Evolutionary conservation across 2,329 filamentous ascomycete species (phyloP), one percentile per base, ranked within the genome.

Genomic region (Fusarium devonianum): DNA sequence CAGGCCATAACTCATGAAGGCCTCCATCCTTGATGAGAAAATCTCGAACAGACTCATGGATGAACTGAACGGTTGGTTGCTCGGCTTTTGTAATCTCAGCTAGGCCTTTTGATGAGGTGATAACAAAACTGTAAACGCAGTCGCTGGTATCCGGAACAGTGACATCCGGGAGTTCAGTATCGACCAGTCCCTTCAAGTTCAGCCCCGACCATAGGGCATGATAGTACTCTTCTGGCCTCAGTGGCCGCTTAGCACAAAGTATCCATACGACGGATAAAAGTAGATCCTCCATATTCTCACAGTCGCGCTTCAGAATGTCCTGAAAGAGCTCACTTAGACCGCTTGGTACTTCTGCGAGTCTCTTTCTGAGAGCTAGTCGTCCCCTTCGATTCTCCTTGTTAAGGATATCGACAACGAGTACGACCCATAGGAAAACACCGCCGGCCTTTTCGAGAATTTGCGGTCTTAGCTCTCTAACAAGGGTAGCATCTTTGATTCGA

Each of bases 21-120:
- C 74, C 73, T 0, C 60, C 49, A 2, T 72, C 69, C 7, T 70
- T 70, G 3, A 78, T 16, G 0, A 82, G 65, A 34, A 76, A 81
- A 8, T 81, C 78, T 1, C 71, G 62, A 0, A 81, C 76, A 0
- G 78, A 79, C 53, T 81, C 76, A 28, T 82, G 78, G 5, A 82
- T 81, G 59, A 82, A 83, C 48, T 83, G 80, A 1, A 82, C 75
- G 0, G 56, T 74, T 0, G 61, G 56, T 0, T 17, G 2, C 10
- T 66, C 57, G 0, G 64, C 58, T 11, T 62, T 71, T 0, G 72
- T 75, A 1, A 75, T 52, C 43, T 82, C 78, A 0, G 73, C 75
- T 7, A 83, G 67, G 0, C 81, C 80, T 56, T 82, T 83, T 0
- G 80, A 84, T 0, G 66, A 73, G 23, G 64, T 67, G 0, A 74